phyloP scores from a whole-genome alignment of 1,284 basidiomycete species.

The Ganoderma multipileum region DNA sequence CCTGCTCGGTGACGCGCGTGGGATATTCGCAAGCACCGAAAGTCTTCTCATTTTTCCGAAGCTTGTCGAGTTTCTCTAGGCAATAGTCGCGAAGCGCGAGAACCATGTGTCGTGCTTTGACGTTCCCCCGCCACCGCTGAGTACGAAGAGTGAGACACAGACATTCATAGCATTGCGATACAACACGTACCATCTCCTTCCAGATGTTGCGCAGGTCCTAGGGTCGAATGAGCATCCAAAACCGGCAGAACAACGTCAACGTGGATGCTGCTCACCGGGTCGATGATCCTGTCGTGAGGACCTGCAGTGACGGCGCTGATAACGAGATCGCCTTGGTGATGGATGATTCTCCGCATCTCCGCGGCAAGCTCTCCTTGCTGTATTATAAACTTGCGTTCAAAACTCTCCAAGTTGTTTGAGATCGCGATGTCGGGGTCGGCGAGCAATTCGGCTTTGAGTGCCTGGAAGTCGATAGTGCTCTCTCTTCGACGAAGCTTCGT shows the following conservation, averaged over 20 bases:
- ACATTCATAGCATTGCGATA: background rate
- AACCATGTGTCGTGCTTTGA: conserved; percentile 45
- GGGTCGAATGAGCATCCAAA: background rate
- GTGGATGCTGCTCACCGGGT: conserved; percentile 31
- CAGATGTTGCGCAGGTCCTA: conserved; percentile 39
- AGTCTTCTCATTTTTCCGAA: conserved; percentile 21
- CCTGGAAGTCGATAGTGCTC: conserved; percentile 30
- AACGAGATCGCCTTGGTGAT: conserved; percentile 37
- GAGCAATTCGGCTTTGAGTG: conserved; percentile 38
- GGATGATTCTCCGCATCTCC: conserved; percentile 34
- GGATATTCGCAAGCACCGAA: conserved; percentile 22
- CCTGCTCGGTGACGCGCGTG: conserved; percentile 25
- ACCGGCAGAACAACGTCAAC: too few relatives aligned
- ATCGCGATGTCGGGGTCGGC: conserved; percentile 38
- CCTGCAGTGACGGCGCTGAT: conserved; percentile 40
- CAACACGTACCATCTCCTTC: conserved; percentile 40
- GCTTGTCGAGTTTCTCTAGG: conserved; percentile 35
- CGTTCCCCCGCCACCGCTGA: conserved; percentile 45
- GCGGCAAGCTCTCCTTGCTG: conserved; percentile 40
- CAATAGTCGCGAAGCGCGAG: conserved; percentile 45
- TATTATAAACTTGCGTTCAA: conserved; percentile 43
- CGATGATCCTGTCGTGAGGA: conserved; percentile 42
- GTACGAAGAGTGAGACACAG: background rate
- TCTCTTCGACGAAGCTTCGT: conserved; percentile 9
- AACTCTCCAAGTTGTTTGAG: conserved; percentile 37